phyloP scores from a whole-genome alignment of 2,329 filamentous ascomycete genomes.

The Xylaria sp. region DNA sequence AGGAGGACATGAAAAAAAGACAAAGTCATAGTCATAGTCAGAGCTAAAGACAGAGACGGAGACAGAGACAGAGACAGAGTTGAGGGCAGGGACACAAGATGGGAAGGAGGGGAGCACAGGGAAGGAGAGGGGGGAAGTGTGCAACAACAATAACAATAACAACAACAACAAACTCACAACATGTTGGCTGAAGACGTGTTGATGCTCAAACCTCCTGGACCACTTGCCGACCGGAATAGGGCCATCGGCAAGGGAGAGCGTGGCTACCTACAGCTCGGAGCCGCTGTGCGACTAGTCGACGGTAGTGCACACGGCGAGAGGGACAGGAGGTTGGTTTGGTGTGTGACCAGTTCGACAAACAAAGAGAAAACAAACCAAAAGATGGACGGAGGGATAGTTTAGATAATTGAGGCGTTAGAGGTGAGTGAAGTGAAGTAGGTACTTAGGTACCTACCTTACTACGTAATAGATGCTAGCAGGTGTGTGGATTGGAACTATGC shows the following conservation, averaged over 20 bases:
- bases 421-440: background rate
- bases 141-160: conserved; percentile 1
- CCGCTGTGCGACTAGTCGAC: conserved; percentile 28
- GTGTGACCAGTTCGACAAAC: conserved; percentile 5
- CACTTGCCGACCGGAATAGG: conserved; percentile 67
- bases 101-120: too few species aligned
- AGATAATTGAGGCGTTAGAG: background rate
- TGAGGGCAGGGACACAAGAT: too few species aligned
- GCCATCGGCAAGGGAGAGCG: conserved; percentile 53
- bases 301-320: conserved; percentile 1
- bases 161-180: conserved; percentile 56
- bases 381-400: background rate
- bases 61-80: background rate
- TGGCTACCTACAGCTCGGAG: conserved; percentile 29
- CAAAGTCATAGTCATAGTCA: background rate
- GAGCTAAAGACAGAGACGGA: background rate
- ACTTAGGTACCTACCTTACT: background rate
- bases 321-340: background rate
- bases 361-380: too few species aligned
- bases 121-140: background rate
- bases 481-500: too few species aligned
- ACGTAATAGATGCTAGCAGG: too few species aligned
- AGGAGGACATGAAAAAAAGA: background rate
- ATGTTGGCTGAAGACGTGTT: conserved; percentile 71
- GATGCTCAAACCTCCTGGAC: conserved; percentile 70